These are phyloP conservation scores for Pyropia haitanensis DNA, from an alignment of 23 red algal genomes.

Conservation along the genomic window DNA sequence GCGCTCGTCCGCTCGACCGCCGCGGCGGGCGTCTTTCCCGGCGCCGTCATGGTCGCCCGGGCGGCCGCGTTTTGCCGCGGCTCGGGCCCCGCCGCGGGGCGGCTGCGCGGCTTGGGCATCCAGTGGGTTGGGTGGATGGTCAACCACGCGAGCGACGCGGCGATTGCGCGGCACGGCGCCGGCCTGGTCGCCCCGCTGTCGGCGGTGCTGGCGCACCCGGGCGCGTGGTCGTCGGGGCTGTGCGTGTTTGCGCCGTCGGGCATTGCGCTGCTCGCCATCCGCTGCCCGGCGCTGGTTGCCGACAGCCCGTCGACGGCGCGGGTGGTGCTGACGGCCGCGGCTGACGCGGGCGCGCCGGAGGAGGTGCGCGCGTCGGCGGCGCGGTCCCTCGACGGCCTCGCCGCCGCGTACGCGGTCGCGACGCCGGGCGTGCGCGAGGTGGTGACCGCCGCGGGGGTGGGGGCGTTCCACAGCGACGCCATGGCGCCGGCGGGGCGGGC, in stretches of 20 bases:
- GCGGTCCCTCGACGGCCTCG: conserved; percentile 33
- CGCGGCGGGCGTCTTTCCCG: too few species aligned
- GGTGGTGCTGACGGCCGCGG: conserved; percentile 25
- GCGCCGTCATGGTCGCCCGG: too few species aligned
- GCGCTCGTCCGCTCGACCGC: too few species aligned
- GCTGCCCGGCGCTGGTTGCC: conserved; percentile 14
- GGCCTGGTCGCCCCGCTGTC: conserved; percentile 19
- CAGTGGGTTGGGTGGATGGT: conserved; percentile 46
- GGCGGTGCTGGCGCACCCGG: too few species aligned
- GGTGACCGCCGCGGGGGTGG: neutral
- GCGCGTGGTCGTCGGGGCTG: neutral
- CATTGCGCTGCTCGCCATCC: conserved; percentile 15
- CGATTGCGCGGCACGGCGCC: conserved; percentile 8
- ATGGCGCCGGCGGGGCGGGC: conserved; percentile 11
- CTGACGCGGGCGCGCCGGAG: conserved; percentile 1
- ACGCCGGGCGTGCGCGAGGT: neutral
- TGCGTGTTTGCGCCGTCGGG: conserved; percentile 41
- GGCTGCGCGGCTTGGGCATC: conserved; percentile 36
- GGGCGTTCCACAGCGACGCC: conserved; percentile 13
- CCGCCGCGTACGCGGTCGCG: conserved; percentile 2
- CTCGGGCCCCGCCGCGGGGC: neutral
- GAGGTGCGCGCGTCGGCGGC: conserved; percentile 24
- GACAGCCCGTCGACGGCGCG: neutral
- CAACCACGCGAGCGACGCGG: conserved; percentile 9
- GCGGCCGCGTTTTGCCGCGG: too few species aligned